These are phyloP conservation scores for Penicillium sp. DNA, from an alignment of 2,329 filamentous ascomycete genomes.

Conservation along the genomic window DNA sequence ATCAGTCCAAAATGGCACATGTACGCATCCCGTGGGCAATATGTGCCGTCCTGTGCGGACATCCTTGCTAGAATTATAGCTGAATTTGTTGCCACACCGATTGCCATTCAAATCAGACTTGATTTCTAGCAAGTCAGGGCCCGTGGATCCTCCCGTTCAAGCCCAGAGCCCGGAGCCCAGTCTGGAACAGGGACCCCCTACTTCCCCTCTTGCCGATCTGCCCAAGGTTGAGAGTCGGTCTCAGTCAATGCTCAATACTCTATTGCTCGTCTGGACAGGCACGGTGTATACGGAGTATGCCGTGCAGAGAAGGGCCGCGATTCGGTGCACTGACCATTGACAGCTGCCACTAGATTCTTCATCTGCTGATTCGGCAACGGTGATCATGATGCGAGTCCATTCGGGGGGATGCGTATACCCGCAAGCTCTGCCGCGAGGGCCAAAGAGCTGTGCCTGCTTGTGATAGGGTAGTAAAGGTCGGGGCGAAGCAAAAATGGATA, in stretches of 20 bases:
- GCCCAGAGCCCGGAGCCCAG: not conserved
- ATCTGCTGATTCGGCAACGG: slow-evolving; percentile 16
- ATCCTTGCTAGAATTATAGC: slow-evolving; percentile 3
- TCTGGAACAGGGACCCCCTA: slow-evolving; percentile 5
- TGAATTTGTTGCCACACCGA: not conserved
- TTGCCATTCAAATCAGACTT: not conserved
- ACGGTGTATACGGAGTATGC: slow-evolving; percentile 24
- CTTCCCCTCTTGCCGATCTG: slow-evolving; percentile 17
- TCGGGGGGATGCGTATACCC: slow-evolving; percentile 15
- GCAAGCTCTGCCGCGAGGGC: slow-evolving; percentile 3
- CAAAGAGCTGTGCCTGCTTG: slow-evolving; percentile 1
- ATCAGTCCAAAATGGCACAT: slow-evolving; percentile 4
- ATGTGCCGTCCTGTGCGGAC: slow-evolving; percentile 1
- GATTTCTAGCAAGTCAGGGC: slow-evolving; percentile 2
- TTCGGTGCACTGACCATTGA: not conserved
- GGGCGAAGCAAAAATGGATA: slow-evolving; percentile 16
- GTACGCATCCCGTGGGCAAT: not conserved
- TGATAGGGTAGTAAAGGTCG: slow-evolving; percentile 11
- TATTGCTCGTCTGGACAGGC: slow-evolving; percentile 17
- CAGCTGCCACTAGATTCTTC: slow-evolving; percentile 2
- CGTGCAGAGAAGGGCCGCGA: slow-evolving; percentile 14
- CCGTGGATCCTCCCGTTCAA: slow-evolving; percentile 1
- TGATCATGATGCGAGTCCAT: slow-evolving; percentile 13
- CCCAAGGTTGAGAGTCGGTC: slow-evolving; percentile 2
- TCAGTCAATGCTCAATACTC: slow-evolving; percentile 4